These are phyloP conservation scores for Aspergillus nidulans DNA, from an alignment of 495 filamentous ascomycete genomes.

Conservation along the genomic window DNA sequence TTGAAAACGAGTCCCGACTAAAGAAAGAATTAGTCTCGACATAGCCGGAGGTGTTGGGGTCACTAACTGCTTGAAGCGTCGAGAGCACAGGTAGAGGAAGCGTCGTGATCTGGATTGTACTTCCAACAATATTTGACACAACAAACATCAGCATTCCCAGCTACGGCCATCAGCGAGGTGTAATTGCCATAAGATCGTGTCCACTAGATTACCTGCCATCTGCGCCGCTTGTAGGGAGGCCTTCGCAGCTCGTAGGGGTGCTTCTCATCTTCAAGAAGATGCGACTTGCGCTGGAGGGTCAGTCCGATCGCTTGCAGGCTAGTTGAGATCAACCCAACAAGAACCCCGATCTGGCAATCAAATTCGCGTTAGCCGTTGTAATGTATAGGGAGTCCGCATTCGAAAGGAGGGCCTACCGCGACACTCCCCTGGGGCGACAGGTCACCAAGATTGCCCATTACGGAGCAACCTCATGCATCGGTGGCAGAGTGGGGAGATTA, in stretches of 20 bases:
- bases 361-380: slow-evolving; percentile 12
- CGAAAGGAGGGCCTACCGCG: slow-evolving; percentile 52
- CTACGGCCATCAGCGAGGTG: slow-evolving; percentile 26
- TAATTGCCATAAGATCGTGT: too few relatives aligned
- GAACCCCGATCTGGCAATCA: slow-evolving; percentile 68
- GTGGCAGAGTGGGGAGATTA: slow-evolving; percentile 16
- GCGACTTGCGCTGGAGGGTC: slow-evolving; percentile 97
- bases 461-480: slow-evolving; percentile 31
- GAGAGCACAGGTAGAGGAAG: slow-evolving; percentile 92
- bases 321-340: slow-evolving; percentile 89
- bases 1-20: slow-evolving; percentile 94
- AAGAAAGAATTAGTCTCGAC: slow-evolving; percentile 6
- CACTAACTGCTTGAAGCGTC: slow-evolving; percentile 77
- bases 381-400: neutral
- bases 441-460: slow-evolving; percentile 74
- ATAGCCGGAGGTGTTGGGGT: neutral
- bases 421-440: slow-evolving; percentile 84
- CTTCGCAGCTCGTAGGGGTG: slow-evolving; percentile 69
- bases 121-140: slow-evolving; percentile 86
- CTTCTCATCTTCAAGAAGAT: slow-evolving; percentile 96
- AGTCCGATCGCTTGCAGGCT: slow-evolving; percentile 91
- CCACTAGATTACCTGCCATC: slow-evolving; percentile 97
- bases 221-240: slow-evolving; percentile 82
- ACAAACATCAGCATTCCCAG: slow-evolving; percentile 97
- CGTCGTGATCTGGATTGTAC: slow-evolving; percentile 95